Base-by-base conservation (phyloP, 345 rosid species). In the Salix viminalis region DNA sequence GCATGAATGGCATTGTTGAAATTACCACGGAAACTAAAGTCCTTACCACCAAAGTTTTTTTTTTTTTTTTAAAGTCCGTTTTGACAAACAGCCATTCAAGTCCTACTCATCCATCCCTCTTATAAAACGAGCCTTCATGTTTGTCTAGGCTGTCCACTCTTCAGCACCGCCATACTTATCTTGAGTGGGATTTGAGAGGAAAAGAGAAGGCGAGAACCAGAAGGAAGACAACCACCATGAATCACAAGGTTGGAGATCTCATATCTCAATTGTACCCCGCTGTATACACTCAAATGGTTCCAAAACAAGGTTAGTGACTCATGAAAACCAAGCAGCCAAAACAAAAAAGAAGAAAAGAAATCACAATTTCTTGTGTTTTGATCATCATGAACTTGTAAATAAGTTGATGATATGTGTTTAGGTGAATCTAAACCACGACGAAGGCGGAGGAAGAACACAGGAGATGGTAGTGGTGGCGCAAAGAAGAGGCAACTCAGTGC, bases 401-500 rank as follows among this genome's bases (percentile, higher is more conserved):
- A 23, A 52, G 58, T 52, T 58, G 28, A 23, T 23, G 15, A 9
- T 5, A 36, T 58, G 28, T 0, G 16, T 18, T 73, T 80, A 87
- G 91, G 87, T 54, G 91, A 83, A 67, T 19, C 77, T 4, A 93
- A 90, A 64, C 87, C 88, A 50, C 80, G 91, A 52, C 70, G 96
- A 42, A 83, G 91, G 79, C 81, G 90, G 44, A 91, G 82, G 89
- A 91, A 84, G 86, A 87, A 76, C 67, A 88, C 82, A 74, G 90
- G 78, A 48, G 88, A 21, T 4, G 70, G 83, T 69, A 71, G 16
- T 12, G 58, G 36, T 1, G 88, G 83, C 18, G 34, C 71, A 46
- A 93, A 83, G 88, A 94, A 96, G 82, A 90, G 97, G 85, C 90
- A 92, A 81, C 89, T 96, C 12, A 91, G 84, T 10, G 70, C 73